These are phyloP conservation scores for Gossypium herbaceum DNA, from an alignment of 345 rosid species.

Conservation along the genomic window DNA sequence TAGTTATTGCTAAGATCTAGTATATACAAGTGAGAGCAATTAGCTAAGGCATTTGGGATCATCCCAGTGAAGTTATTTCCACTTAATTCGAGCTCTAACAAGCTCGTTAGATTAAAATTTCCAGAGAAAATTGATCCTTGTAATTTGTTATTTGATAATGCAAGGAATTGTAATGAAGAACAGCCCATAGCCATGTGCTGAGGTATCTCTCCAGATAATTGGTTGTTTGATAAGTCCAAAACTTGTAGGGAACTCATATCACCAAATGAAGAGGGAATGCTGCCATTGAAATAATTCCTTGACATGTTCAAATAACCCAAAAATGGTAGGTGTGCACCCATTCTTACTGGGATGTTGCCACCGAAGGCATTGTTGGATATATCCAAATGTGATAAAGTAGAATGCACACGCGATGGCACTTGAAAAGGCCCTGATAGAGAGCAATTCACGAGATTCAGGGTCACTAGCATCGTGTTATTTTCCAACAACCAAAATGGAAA, in stretches of 20 bases:
- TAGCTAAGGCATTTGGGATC: background rate
- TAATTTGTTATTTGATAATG: constrained; percentile 23
- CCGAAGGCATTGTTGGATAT: constrained; percentile 6
- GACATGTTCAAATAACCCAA: background rate
- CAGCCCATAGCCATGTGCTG: background rate
- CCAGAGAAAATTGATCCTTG: constrained; percentile 13
- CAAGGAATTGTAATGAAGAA: background rate
- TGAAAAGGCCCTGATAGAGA: constrained; percentile 5
- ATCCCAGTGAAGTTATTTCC: background rate
- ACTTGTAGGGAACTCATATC: background rate
- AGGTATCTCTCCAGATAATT: constrained; percentile 13
- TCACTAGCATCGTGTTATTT: constrained; percentile 17
- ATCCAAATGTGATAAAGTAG: background rate
- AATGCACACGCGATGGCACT: background rate
- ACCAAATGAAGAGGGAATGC: constrained; percentile 21
- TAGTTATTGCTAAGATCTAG: constrained; percentile 20
- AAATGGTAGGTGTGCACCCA: constrained; percentile 8
- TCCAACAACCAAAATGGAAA: constrained; percentile 28
- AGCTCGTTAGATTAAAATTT: background rate
- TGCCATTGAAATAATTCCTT: background rate
- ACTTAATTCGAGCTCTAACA: background rate
- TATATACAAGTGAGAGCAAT: background rate
- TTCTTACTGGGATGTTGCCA: constrained; percentile 1
- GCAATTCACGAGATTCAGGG: background rate
- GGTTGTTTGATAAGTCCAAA: constrained; percentile 25